These are phyloP conservation scores for Linnemannia exigua DNA, from an alignment of 192 early-diverging fungal genomes.

Conservation along the genomic window DNA sequence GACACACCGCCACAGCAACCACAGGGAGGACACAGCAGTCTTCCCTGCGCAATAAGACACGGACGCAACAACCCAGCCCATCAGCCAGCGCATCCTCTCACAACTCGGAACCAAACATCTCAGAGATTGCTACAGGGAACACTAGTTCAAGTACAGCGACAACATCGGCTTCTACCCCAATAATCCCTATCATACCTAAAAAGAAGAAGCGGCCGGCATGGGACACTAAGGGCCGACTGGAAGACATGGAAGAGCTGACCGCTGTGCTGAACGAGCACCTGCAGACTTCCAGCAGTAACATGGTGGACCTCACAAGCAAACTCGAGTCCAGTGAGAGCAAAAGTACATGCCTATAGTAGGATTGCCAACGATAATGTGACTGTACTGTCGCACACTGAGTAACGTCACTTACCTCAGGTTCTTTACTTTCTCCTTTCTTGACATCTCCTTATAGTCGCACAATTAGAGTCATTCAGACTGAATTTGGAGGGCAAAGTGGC, in stretches of 20 bases:
- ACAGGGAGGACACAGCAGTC: neutral
- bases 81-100: slow-evolving; percentile 16
- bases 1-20: neutral
- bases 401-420: neutral
- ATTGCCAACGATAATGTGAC: neutral
- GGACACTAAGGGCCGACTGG: slow-evolving; percentile 84
- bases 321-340: slow-evolving; percentile 64
- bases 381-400: slow-evolving; percentile 12
- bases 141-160: neutral
- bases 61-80: slow-evolving; percentile 26
- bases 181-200: slow-evolving; percentile 23
- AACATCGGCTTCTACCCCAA: neutral
- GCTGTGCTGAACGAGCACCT: slow-evolving; percentile 63
- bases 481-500: slow-evolving; percentile 67
- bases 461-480: slow-evolving; percentile 60
- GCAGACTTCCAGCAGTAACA: slow-evolving; percentile 62
- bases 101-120: neutral
- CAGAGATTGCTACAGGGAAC: neutral
- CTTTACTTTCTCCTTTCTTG: neutral
- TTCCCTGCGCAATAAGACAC: neutral
- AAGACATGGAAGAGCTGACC: slow-evolving; percentile 78
- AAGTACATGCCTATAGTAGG: slow-evolving; percentile 28
- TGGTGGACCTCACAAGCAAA: slow-evolving; percentile 64
- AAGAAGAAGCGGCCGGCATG: slow-evolving; percentile 79
- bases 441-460: slow-evolving; percentile 22